A percentile compares a stretch with the other conserved stretches of the same genome.
phyloP scores from a whole-genome alignment of 306 rosid species.

The Cicer yamashitae region DNA sequence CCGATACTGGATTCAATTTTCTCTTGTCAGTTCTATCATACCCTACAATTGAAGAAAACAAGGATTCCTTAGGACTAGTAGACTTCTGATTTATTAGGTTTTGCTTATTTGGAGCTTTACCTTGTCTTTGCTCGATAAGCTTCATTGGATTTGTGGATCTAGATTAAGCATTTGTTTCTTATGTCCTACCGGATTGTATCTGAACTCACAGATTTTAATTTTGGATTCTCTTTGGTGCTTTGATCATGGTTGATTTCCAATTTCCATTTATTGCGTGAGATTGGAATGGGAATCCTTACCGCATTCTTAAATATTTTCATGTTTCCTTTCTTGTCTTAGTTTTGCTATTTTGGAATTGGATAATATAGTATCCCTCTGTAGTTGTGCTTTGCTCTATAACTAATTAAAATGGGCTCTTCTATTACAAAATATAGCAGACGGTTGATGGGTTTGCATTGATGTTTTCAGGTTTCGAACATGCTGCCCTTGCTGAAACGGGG shows the following conservation, averaged over 20 bases:
- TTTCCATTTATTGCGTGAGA: background rate
- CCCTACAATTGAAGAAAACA: slow-evolving; percentile 28
- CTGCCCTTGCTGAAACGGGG: slow-evolving; percentile 96
- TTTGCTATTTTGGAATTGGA: background rate
- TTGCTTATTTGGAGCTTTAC: slow-evolving; percentile 15
- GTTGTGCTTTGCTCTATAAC: background rate
- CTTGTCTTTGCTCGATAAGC: slow-evolving; percentile 11
- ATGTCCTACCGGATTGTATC: background rate
- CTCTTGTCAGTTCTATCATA: background rate
- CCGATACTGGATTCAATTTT: slow-evolving; percentile 6
- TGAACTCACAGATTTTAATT: background rate
- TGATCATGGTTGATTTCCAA: background rate
- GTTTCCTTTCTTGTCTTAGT: background rate
- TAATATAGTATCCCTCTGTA: background rate
- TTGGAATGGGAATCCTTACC: background rate
- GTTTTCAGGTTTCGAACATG: slow-evolving; percentile 80
- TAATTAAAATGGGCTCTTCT: background rate
- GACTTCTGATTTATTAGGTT: slow-evolving; percentile 10
- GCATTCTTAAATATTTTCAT: slow-evolving; percentile 2
- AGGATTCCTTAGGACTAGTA: background rate
- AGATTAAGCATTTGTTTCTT: background rate
- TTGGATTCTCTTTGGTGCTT: background rate
- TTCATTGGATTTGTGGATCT: background rate
- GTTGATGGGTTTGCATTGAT: background rate
- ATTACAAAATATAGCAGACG: slow-evolving; percentile 1